Base-by-base conservation (phyloP, 371 early-diverging fungal genomes). In the Globomyces sp. region DNA sequence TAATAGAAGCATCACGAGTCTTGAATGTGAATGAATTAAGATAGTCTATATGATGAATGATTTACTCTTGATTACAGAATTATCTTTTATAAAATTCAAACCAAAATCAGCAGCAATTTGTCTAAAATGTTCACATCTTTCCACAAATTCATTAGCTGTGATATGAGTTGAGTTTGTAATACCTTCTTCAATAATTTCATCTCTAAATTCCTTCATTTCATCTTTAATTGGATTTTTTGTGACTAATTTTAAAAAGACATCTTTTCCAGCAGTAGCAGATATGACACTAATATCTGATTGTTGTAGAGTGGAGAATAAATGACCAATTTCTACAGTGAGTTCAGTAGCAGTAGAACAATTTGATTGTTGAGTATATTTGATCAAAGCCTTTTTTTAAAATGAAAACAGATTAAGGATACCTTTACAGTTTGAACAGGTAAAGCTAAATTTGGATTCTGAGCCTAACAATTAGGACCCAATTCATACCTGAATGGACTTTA, bases 21-120 rank as follows among this genome's bases (percentile, higher is more conserved):
- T 88, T 40, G 97, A 96, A 71, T 93, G 95, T 37, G 95, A 93
- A 76, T 97, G 97, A 4, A 96, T 85, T n/a, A 98, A 80, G 64
- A 98, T 87, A 4, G 86, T 86, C 24, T 24, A 24, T 24, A 24
- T 24, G 24, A 24, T 24, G 24, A 24, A 24, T 24, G 24, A 24
- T 24, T 24, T 24, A 24, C 24, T 24, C 24, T 24, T 24, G 24
- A 24, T 24, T 24, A 24, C 24, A 11, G 86, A 81, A 72, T 93
- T 90, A 69, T 95, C 95, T 69, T 90, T 87, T 67, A 96, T 90
- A 70, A 95, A 93, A 60, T 90, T 88, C 13, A 88, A 79, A n/a
- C 93, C 96, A 58, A 89, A 74, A 55, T 84, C 85, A 2, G 95
- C 94, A 57, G 94, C 90, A 65, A 81, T 83, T 45, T 89, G 84